Base-by-base conservation (phyloP, 257 asterid genomes). In the Nicotiana otophora region DNA sequence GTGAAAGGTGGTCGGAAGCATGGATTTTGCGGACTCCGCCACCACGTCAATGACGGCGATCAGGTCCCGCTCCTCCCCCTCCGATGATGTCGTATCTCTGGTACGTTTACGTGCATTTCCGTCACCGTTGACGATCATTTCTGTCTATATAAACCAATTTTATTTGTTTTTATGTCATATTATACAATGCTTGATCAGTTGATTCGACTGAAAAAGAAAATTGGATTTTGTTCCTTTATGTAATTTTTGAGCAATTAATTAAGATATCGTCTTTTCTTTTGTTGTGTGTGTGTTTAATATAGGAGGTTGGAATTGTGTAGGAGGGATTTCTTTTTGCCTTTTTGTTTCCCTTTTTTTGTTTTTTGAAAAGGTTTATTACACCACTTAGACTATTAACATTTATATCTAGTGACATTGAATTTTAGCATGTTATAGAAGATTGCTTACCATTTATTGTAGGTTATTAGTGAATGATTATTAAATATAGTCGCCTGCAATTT, bases 21-120 rank as follows among this genome's bases (percentile, higher is more conserved):
- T 87, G 90, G 90, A 85, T 72, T 81, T 79, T 74, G 61, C 23
- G 8, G 62, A 75, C 64, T 51, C 63, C 80, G 46, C 63, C 80
- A 51, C 46, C 63, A 0, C 62, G 39, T 39, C 78, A 6, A n/a
- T 5, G 77, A 68, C 55, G 55, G 77, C 55, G 39, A 58, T 61
- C 12, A 58, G 17, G 31, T 33, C 77, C 30, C 26, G 10, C 66
- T 20, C 83, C 57, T 65, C 88, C 70, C 23, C 86, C 64, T 12
- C 78, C 12, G 81, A 81, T 82, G 81, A 67, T 64, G 88, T 63
- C 72, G 46, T 72, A 76, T 74, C 83, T 34, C 84, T 77, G 87
- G 88, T 86, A 55, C 28, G 28, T 8, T 75, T 55, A 55, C n/a
- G 7, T 55, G n/a, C 58, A 14, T 14, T 53, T 53, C 17, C 58